phyloP scores from a whole-genome alignment of 805 yeast species.

The Candida yuanshanica region DNA sequence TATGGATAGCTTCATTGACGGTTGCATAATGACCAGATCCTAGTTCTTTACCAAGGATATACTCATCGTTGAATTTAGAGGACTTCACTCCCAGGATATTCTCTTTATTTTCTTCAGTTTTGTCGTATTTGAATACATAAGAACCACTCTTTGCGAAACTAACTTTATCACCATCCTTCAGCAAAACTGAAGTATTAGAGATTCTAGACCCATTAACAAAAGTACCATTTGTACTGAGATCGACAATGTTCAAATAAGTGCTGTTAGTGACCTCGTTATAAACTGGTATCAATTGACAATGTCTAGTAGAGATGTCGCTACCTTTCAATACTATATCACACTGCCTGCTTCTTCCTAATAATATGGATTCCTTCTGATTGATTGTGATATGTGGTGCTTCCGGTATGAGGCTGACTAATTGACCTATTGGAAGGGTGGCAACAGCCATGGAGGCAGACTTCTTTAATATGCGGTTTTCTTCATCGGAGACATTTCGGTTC shows the following conservation, averaged over 20 bases:
- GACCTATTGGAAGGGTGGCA: slow-evolving; percentile 8
- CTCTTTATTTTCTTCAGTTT: slow-evolving; percentile 10
- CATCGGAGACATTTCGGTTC: slow-evolving; percentile 7
- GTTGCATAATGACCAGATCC: slow-evolving; percentile 80
- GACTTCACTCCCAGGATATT: slow-evolving; percentile 15
- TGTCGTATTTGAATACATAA: slow-evolving; percentile 41
- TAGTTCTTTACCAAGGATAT: slow-evolving; percentile 44
- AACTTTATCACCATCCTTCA: slow-evolving; percentile 61
- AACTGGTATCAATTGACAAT: slow-evolving; percentile 47
- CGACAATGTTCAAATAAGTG: slow-evolving; percentile 42
- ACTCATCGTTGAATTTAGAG: slow-evolving; percentile 48
- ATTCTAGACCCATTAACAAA: slow-evolving; percentile 54
- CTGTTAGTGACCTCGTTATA: slow-evolving; percentile 29
- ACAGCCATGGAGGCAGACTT: slow-evolving; percentile 9
- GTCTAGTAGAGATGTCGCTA: slow-evolving; percentile 59
- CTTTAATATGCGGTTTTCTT: slow-evolving; percentile 13
- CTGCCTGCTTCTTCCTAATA: slow-evolving; percentile 52
- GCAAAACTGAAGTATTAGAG: slow-evolving; percentile 29
- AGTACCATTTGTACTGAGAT: slow-evolving; percentile 58
- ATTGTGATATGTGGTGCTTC: slow-evolving; percentile 21
- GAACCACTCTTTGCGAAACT: slow-evolving; percentile 51
- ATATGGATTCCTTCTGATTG: slow-evolving; percentile 26
- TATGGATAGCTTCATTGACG: slow-evolving; percentile 64
- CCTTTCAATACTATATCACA: slow-evolving; percentile 53
- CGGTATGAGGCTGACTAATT: slow-evolving; percentile 13